phyloP scores from a whole-genome alignment of 2,329 filamentous ascomycete genomes.

The Phaeosphaeria sp. region DNA sequence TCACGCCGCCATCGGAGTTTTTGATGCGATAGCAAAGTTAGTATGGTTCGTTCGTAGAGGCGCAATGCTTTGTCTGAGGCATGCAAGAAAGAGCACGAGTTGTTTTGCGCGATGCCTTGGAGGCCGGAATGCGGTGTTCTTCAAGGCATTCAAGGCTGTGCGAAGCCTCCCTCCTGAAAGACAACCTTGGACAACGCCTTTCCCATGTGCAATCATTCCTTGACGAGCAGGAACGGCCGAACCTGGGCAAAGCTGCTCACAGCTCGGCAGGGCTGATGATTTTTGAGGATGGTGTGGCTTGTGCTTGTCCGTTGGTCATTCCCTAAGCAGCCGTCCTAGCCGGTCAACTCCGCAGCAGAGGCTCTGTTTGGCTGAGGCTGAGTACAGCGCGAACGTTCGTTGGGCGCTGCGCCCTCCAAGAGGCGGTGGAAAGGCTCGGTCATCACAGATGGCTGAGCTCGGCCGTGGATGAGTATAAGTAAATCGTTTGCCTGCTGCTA shows the following conservation, averaged over 20 bases:
- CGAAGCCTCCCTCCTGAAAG: background rate
- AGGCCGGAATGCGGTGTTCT: slow-evolving; percentile 30
- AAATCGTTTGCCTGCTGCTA: slow-evolving; percentile 4
- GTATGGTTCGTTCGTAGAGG: background rate
- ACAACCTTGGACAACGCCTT: background rate
- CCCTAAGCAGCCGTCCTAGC: slow-evolving; percentile 24
- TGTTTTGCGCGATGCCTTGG: slow-evolving; percentile 22
- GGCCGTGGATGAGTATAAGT: slow-evolving; percentile 24
- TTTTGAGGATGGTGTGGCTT: slow-evolving; percentile 15
- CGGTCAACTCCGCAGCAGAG: slow-evolving; percentile 19
- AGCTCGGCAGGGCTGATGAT: slow-evolving; percentile 7
- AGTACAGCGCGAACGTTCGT: slow-evolving; percentile 35
- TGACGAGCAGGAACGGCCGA: background rate
- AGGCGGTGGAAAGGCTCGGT: slow-evolving; percentile 22
- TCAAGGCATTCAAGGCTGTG: slow-evolving; percentile 1
- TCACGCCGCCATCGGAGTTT: slow-evolving; percentile 9
- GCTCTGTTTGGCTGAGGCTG: slow-evolving; percentile 38
- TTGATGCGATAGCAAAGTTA: slow-evolving; percentile 6
- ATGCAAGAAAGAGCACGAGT: slow-evolving; percentile 13
- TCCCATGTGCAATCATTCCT: background rate
- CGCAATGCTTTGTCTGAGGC: background rate
- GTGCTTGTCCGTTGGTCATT: slow-evolving; percentile 8
- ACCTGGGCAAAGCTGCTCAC: background rate
- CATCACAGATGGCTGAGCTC: slow-evolving; percentile 28
- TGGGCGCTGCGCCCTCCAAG: slow-evolving; percentile 38